phyloP scores from a whole-genome alignment of 2,329 filamentous ascomycete genomes.

The Cladosporium oxysporum region DNA sequence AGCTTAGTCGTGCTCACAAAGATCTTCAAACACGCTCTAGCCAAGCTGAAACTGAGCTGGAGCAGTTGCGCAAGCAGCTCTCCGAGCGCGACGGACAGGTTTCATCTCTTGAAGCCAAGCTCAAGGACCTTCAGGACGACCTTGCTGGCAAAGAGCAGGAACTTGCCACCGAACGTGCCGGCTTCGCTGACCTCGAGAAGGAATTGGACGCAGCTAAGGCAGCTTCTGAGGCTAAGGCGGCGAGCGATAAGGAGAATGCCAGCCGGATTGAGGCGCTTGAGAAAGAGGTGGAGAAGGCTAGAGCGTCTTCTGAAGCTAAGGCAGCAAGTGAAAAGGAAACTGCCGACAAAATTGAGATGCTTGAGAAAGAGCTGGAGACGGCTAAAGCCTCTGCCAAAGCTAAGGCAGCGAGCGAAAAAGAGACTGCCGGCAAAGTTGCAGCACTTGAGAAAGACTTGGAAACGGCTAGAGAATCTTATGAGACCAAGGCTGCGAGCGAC shows the following conservation, averaged over 20 bases:
- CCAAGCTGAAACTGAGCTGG: constrained; percentile 28
- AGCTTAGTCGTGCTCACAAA: constrained; percentile 22
- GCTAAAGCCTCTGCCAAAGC: background rate
- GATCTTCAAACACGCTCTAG: constrained; percentile 21
- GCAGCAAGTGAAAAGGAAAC: constrained; percentile 9
- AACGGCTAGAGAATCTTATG: constrained; percentile 1
- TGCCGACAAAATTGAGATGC: background rate
- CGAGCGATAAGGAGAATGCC: constrained; percentile 1
- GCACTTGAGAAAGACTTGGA: constrained; percentile 35
- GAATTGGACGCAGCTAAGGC: constrained; percentile 31
- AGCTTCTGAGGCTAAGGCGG: constrained; percentile 6
- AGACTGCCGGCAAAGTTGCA: background rate
- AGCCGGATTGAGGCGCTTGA: constrained; percentile 29
- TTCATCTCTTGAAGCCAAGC: constrained; percentile 26
- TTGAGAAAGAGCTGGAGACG: background rate
- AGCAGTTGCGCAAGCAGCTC: constrained; percentile 29
- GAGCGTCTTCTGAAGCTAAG: constrained; percentile 23
- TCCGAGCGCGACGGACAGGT: constrained; percentile 47
- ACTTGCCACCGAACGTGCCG: constrained; percentile 34
- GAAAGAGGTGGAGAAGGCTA: constrained; percentile 32
- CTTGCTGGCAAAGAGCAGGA: constrained; percentile 35
- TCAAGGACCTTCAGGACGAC: constrained; percentile 33
- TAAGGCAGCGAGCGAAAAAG: background rate
- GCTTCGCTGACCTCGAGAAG: constrained; percentile 35
- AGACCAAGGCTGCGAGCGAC: background rate